These are phyloP conservation scores for Blepharisma japonicum DNA, from an alignment of 73 alveolate species.

Conservation along the genomic window DNA sequence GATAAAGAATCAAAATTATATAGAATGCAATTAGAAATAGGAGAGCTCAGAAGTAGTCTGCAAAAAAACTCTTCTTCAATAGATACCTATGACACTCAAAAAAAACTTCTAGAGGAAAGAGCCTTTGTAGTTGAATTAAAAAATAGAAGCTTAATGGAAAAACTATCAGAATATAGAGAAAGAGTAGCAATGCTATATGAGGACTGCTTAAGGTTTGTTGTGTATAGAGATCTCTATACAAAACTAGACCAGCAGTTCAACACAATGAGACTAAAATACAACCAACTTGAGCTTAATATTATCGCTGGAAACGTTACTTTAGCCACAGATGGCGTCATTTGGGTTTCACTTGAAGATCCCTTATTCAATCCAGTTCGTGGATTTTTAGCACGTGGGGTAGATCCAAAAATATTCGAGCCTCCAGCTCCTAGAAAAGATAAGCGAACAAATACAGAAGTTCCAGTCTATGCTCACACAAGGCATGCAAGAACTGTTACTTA, in stretches of 20 bases:
- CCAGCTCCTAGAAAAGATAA: too few relatives aligned
- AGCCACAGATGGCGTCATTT: not conserved
- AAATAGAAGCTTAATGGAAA: not conserved
- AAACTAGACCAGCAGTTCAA: not conserved
- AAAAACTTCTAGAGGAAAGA: not conserved
- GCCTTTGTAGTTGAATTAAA: not conserved
- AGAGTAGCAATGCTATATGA: constrained; percentile 19
- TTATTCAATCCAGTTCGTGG: not conserved
- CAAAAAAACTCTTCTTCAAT: not conserved
- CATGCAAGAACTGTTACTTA: not conserved
- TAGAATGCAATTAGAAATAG: not conserved
- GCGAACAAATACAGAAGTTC: too few relatives aligned
- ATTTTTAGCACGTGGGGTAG: too few relatives aligned
- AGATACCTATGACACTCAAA: not conserved
- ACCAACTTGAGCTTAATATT: not conserved
- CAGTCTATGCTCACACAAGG: too few relatives aligned
- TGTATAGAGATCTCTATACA: not conserved
- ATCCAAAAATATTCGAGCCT: too few relatives aligned
- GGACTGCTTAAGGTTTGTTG: not conserved
- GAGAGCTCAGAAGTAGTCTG: not conserved
- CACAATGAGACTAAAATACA: not conserved
- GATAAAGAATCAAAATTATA: not conserved
- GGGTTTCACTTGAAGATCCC: not conserved
- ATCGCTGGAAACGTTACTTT: not conserved
- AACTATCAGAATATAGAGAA: not conserved